phyloP scores from a whole-genome alignment of 805 yeast genomes.

The Myxozyma nipponensis region DNA sequence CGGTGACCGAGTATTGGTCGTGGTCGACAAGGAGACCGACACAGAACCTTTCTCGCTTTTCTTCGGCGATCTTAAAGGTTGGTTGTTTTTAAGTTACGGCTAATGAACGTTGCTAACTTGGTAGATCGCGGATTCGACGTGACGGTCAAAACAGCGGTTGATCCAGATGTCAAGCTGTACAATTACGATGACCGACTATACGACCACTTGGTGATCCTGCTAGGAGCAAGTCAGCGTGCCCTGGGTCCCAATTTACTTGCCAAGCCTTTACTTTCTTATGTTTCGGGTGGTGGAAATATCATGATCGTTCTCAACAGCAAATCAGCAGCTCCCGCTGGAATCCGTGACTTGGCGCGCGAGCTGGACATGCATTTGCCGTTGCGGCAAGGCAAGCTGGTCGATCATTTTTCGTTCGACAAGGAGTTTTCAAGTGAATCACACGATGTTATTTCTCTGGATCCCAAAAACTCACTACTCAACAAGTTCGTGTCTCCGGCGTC shows the following conservation, averaged over 20 bases:
- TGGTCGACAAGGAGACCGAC: constrained; percentile 35
- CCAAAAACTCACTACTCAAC: constrained; percentile 25
- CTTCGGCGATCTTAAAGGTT: constrained; percentile 32
- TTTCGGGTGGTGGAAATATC: constrained; percentile 70
- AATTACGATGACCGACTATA: constrained; percentile 46
- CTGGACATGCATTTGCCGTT: constrained; percentile 84
- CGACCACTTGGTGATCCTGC: constrained; percentile 58
- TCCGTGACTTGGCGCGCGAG: constrained; percentile 66
- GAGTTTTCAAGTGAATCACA: constrained; percentile 28
- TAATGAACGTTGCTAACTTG: constrained; percentile 28
- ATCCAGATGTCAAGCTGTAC: constrained; percentile 37
- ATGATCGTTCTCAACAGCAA: constrained; percentile 35
- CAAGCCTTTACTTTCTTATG: constrained; percentile 54
- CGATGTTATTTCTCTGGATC: constrained; percentile 31
- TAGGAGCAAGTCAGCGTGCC: constrained; percentile 42
- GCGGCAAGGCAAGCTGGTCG: constrained; percentile 58
- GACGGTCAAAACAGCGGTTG: constrained; percentile 34
- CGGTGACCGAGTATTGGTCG: constrained; percentile 36
- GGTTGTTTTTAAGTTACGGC: background rate
- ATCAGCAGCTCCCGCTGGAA: constrained; percentile 60
- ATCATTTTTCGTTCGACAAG: constrained; percentile 52
- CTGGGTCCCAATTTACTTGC: constrained; percentile 43
- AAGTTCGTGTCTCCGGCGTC: constrained; percentile 21
- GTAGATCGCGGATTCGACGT: constrained; percentile 40
- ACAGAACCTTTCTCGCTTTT: constrained; percentile 34